Conservation (phyloP, 2,329 filamentous ascomycete genomes). For the Neonectria neomacrospora region DNA sequence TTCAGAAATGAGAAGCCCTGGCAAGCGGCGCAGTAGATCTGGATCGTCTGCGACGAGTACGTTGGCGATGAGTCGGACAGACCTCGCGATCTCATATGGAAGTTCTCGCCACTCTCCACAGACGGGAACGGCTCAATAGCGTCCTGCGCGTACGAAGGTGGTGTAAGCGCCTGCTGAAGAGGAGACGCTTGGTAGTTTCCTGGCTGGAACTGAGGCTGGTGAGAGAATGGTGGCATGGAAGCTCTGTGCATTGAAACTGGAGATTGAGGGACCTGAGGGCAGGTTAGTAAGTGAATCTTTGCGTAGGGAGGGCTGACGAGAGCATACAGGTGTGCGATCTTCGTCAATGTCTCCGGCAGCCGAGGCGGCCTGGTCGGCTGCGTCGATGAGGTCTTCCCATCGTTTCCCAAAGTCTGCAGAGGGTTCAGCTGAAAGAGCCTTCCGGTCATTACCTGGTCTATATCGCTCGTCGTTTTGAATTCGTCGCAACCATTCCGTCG, state of each 20-base stretch:
- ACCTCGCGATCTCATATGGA: slow-evolving; percentile 74
- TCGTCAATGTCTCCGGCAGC: slow-evolving; percentile 92
- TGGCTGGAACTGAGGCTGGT: slow-evolving; percentile 69
- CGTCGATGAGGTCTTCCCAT: slow-evolving; percentile 97
- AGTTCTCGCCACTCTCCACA: slow-evolving; percentile 81
- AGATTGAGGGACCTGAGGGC: slow-evolving; percentile 68
- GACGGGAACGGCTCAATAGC: slow-evolving; percentile 86
- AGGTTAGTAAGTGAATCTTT: slow-evolving; percentile 39
- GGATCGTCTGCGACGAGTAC: slow-evolving; percentile 78
- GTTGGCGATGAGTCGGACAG: slow-evolving; percentile 77
- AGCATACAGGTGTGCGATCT: slow-evolving; percentile 82
- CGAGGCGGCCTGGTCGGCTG: slow-evolving; percentile 77
- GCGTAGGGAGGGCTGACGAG: background rate
- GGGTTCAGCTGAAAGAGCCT: slow-evolving; percentile 88
- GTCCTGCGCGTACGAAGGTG: slow-evolving; percentile 76
- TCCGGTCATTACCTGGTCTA: slow-evolving; percentile 75
- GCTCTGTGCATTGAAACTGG: slow-evolving; percentile 71
- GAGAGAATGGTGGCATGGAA: slow-evolving; percentile 69
- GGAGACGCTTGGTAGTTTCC: slow-evolving; percentile 87
- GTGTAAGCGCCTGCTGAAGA: slow-evolving; percentile 89
- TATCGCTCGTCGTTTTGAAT: slow-evolving; percentile 72
- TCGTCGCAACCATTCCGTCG: slow-evolving; percentile 72
- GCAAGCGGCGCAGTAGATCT: slow-evolving; percentile 94
- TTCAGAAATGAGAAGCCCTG: slow-evolving; percentile 79
- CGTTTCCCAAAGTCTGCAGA: slow-evolving; percentile 84